A percentile compares a stretch with the other conserved stretches of the same genome.
Evolutionary conservation across 495 filamentous ascomycete species (phyloP).

Genomic region (Emericellopsis terricola): DNA sequence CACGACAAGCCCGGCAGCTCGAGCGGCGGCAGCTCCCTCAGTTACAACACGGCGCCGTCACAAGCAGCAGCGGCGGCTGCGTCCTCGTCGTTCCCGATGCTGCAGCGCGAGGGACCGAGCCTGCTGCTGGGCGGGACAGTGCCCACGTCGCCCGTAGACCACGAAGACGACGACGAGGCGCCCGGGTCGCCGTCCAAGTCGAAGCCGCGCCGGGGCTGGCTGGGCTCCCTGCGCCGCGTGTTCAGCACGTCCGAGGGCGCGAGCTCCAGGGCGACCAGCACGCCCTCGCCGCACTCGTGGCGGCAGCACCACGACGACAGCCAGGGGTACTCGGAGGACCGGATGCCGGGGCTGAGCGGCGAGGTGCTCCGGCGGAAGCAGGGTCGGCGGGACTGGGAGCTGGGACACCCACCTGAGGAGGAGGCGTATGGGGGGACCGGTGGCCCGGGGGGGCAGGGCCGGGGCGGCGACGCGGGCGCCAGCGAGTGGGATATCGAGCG

Average conservation of each 20-base stretch:
- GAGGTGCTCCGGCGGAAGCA: constrained; percentile 20
- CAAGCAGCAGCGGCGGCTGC: no score
- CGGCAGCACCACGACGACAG: neutral
- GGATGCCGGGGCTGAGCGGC: constrained; percentile 13
- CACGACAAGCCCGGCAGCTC: constrained; percentile 8
- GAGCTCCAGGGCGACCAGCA: constrained; percentile 3
- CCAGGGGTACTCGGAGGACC: constrained; percentile 7
- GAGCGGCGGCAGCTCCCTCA: constrained; percentile 15
- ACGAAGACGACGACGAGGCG: constrained; percentile 8
- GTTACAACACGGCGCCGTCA: constrained; percentile 43
- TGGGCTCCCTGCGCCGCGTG: constrained; percentile 28
- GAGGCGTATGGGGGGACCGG: neutral
- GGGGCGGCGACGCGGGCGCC: constrained; percentile 19
- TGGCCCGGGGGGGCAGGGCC: constrained; percentile 9
- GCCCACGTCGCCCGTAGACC: neutral
- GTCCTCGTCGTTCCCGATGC: constrained; percentile 36
- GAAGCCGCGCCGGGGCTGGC: constrained; percentile 24
- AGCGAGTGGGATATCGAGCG: constrained; percentile 85
- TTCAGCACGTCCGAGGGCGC: constrained; percentile 15
- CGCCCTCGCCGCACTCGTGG: neutral
- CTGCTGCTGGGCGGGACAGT: constrained; percentile 28
- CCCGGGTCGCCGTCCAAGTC: constrained; percentile 27
- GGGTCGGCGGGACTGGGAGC: constrained; percentile 24
- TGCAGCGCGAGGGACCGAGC: constrained; percentile 47
- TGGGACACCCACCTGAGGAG: neutral